Conservation (phyloP, 2,329 filamentous ascomycete species). For the Coleophoma crateriformis region DNA sequence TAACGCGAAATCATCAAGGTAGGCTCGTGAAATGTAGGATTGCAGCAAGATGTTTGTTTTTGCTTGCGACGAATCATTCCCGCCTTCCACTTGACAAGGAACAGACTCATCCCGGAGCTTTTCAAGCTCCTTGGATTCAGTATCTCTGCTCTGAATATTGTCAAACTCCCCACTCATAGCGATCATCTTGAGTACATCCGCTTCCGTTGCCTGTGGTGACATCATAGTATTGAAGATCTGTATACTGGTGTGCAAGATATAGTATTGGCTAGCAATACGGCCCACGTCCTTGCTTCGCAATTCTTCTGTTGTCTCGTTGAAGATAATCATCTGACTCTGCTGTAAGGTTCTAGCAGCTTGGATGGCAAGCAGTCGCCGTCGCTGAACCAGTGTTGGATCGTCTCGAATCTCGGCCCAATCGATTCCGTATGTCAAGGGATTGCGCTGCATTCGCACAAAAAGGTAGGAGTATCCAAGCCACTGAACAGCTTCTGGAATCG, state of each 20-base stretch:
- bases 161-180: conserved; percentile 97
- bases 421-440: conserved; percentile 88
- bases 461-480: conserved; percentile 98
- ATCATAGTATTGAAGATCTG: conserved; percentile 97
- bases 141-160: conserved; percentile 90
- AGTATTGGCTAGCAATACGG: conserved; percentile 94
- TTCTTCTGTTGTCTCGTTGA: conserved; percentile 91
- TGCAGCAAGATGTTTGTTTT: conserved; percentile 97
- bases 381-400: conserved; percentile 81
- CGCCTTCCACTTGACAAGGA: conserved; percentile 74
- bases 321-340: conserved; percentile 97
- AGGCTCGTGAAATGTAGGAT: conserved; percentile 83
- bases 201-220: conserved; percentile 78
- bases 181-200: conserved; percentile 92
- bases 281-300: conserved; percentile 92
- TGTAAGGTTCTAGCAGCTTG: conserved; percentile 84
- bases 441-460: conserved; percentile 93
- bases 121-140: conserved; percentile 80
- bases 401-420: conserved; percentile 88
- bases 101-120: conserved; percentile 62
- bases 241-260: conserved; percentile 88
- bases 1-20: conserved; percentile 89
- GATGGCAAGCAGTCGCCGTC: conserved; percentile 79
- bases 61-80: conserved; percentile 65
- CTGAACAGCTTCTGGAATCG: conserved; percentile 85